phyloP scores from a whole-genome alignment of 306 rosid genomes.

The Corylus avellana region DNA sequence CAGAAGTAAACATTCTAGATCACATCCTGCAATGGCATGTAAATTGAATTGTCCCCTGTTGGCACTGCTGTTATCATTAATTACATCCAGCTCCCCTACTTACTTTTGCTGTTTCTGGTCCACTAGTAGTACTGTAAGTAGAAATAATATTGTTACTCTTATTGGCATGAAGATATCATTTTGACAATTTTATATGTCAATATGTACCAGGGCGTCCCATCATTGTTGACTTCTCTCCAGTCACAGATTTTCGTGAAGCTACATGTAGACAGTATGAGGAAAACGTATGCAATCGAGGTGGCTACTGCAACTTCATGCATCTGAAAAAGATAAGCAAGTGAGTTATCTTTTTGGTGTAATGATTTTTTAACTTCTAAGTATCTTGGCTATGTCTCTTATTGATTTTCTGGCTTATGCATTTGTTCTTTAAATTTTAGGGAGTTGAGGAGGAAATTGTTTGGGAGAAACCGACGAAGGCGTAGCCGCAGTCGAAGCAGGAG shows the following conservation, averaged over 20 bases:
- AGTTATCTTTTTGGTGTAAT: background rate
- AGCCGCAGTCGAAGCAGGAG: conserved; percentile 77
- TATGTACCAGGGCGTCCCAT: conserved; percentile 75
- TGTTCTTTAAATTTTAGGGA: conserved; percentile 54
- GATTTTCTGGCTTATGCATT: background rate
- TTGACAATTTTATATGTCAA: conserved; percentile 18
- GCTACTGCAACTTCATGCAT: conserved; percentile 98
- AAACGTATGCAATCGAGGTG: conserved; percentile 96
- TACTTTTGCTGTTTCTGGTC: background rate
- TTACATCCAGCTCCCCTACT: background rate
- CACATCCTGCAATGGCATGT: background rate
- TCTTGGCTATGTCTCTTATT: background rate
- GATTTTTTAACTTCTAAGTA: background rate
- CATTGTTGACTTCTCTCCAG: conserved; percentile 96
- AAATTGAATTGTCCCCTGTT: background rate
- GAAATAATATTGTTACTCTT: background rate
- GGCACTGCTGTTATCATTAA: background rate
- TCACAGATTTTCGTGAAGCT: conserved; percentile 99
- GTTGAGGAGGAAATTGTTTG: conserved; percentile 78
- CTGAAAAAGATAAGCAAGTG: conserved; percentile 95
- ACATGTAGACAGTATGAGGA: conserved; percentile 99
- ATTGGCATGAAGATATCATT: conserved; percentile 17
- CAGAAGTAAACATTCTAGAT: background rate
- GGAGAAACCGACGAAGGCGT: conserved; percentile 75
- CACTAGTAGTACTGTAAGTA: background rate